A percentile compares a stretch with the other conserved stretches of the same genome.
Evolutionary conservation across 495 filamentous ascomycete species (phyloP).

Genomic region (Penicillium macrosclerotiorum): DNA sequence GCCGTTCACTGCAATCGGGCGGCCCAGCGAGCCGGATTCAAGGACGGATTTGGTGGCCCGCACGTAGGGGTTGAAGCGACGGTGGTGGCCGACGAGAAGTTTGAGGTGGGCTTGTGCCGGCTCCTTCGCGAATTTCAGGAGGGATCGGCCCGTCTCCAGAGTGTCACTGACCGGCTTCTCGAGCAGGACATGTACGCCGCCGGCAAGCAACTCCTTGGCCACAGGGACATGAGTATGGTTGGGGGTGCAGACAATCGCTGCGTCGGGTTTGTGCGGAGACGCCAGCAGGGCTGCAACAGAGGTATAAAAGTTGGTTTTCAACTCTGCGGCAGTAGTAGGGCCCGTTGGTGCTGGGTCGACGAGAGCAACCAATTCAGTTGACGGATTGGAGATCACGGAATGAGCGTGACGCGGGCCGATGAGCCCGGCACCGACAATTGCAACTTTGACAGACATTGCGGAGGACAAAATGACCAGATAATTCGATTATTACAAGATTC

Average conservation of each 20-base stretch:
- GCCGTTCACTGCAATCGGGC: conserved; percentile 52
- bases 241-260: conserved; percentile 59
- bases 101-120: conserved; percentile 33
- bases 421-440: conserved; percentile 54
- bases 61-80: conserved; percentile 59
- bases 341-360: conserved; percentile 47
- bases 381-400: conserved; percentile 45
- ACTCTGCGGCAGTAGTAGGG: conserved; percentile 18
- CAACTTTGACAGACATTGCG: conserved; percentile 38
- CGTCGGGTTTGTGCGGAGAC: conserved; percentile 40
- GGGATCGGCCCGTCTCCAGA: conserved; percentile 35
- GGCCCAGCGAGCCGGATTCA: conserved; percentile 38
- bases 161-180: conserved; percentile 57
- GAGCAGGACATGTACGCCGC: conserved; percentile 53
- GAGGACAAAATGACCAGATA: no score
- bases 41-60: conserved; percentile 47
- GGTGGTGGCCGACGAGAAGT: conserved; percentile 58
- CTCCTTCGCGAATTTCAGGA: conserved; percentile 24
- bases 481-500: no score
- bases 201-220: conserved; percentile 46
- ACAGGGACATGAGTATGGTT: conserved; percentile 56
- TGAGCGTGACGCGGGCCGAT: conserved; percentile 58
- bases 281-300: conserved; percentile 43
- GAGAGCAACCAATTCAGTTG: conserved; percentile 47
- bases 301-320: conserved; percentile 32